phyloP scores from a whole-genome alignment of 805 yeast species.

The Barnettozyma botsteinii region DNA sequence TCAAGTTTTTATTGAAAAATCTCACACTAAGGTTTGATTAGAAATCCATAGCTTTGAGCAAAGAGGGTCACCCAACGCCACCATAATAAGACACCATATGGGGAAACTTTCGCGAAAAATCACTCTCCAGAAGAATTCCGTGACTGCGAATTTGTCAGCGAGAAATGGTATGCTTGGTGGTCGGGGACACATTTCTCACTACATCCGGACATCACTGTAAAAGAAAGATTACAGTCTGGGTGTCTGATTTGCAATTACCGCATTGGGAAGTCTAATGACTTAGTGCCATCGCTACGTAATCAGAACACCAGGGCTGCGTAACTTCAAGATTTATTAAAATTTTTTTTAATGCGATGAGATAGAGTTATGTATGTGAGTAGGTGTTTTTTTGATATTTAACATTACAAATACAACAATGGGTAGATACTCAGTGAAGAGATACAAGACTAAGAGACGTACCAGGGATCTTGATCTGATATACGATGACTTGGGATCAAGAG shows the following conservation, averaged over 20 bases:
- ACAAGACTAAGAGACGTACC: conserved; percentile 84
- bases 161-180: too few species aligned
- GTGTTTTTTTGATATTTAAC: too few species aligned
- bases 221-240: too few species aligned
- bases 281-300: too few species aligned
- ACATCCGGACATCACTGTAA: not conserved
- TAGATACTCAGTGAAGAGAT: conserved; percentile 77
- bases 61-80: conserved; percentile 1
- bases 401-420: conserved; percentile 52
- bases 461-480: conserved; percentile 81
- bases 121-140: not conserved
- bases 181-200: conserved; percentile 1
- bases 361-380: too few species aligned
- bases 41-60: conserved; percentile 4
- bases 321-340: too few species aligned
- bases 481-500: conserved; percentile 61
- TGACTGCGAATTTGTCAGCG: conserved; percentile 8
- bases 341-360: conserved; percentile 5
- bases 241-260: not conserved
- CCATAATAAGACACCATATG: not conserved
- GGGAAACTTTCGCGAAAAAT: not conserved
- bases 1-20: not conserved
- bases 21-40: conserved; percentile 1
- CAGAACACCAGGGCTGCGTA: not conserved
- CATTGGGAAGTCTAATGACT: conserved; percentile 5